A percentile compares a stretch with the other conserved stretches of the same genome.
Conservation (phyloP, 2,329 filamentous ascomycete species). For the Fragosphaeria purpurea region DNA sequence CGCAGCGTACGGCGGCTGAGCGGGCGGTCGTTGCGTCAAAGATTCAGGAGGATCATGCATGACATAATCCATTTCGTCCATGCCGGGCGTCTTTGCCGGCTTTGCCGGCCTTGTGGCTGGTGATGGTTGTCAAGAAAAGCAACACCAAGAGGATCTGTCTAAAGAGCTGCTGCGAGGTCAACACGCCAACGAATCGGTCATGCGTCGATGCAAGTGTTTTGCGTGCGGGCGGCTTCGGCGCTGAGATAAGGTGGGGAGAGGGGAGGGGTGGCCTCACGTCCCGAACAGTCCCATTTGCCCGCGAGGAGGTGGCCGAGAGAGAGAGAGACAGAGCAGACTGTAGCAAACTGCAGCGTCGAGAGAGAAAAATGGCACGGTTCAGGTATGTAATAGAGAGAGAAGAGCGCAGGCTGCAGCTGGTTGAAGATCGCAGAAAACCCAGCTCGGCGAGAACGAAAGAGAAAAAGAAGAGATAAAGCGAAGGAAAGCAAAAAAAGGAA, state of each 20-base stretch:
- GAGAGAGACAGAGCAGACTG: too few species aligned
- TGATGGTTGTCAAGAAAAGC: not conserved
- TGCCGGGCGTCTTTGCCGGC: not conserved
- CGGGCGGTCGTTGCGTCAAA: not conserved
- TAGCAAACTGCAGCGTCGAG: too few species aligned
- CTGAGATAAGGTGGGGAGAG: not conserved
- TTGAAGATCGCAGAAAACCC: too few species aligned
- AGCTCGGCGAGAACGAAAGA: not conserved
- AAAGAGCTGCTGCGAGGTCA: not conserved
- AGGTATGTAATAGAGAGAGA: too few species aligned
- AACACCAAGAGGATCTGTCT: not conserved
- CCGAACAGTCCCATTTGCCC: not conserved
- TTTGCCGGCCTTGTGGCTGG: not conserved
- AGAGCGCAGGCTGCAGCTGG: too few species aligned
- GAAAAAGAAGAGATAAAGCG: not conserved
- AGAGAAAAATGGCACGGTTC: too few species aligned
- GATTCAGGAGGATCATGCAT: conserved; percentile 16
- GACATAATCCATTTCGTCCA: conserved; percentile 25
- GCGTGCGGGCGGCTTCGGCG: too few species aligned
- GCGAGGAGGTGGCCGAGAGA: too few species aligned
- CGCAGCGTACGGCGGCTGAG: not conserved
- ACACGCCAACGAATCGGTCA: too few species aligned
- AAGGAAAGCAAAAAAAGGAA: not conserved
- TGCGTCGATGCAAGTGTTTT: too few species aligned
- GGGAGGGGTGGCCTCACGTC: not conserved